These are phyloP conservation scores for Clitoria ternatea DNA, from an alignment of 306 rosid species.

Conservation along the genomic window DNA sequence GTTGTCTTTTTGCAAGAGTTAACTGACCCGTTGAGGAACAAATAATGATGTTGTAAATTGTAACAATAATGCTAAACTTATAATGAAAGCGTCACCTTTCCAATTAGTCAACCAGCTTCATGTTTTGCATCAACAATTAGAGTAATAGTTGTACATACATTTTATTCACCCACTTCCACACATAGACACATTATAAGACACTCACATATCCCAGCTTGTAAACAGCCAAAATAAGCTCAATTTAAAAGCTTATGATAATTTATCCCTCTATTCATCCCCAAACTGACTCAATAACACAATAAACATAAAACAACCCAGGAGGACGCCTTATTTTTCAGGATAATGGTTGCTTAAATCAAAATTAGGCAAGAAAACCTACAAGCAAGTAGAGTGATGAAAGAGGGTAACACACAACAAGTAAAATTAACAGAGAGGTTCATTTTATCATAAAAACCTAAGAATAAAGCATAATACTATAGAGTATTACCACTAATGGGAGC, in stretches of 20 bases:
- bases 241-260: background rate
- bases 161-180: background rate
- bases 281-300: slow-evolving; percentile 7
- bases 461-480: background rate
- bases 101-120: background rate
- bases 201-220: background rate
- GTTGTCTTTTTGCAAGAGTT: background rate
- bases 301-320: too few relatives aligned
- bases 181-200: background rate
- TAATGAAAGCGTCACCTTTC: background rate
- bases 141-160: background rate
- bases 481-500: slow-evolving; percentile 76
- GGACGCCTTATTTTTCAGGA: background rate
- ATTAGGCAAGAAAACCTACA: background rate
- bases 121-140: background rate
- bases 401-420: background rate
- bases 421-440: background rate
- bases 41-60: background rate
- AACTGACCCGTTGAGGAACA: background rate
- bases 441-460: background rate
- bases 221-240: background rate
- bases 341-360: background rate
- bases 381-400: background rate
- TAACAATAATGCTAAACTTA: background rate
- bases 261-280: background rate